Evolutionary conservation across 2,329 filamentous ascomycete species (phyloP).

Genomic region (Epichloe coenophiala): DNA sequence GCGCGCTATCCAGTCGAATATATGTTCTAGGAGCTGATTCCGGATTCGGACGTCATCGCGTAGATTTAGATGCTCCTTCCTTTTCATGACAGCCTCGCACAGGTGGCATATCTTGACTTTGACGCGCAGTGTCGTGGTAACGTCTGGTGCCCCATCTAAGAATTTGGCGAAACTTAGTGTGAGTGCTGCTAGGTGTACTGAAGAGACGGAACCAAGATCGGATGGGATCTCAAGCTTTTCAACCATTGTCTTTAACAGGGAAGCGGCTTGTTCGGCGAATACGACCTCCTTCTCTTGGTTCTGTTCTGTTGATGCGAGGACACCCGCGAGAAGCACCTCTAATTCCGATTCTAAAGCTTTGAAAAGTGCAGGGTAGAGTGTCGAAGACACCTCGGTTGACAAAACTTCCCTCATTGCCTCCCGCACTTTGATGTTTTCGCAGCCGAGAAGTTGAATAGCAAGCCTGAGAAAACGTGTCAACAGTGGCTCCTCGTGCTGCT

Average conservation of each 20-base stretch:
- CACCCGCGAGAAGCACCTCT: conserved; percentile 46
- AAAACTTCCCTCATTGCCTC: conserved; percentile 55
- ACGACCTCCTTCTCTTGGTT: conserved; percentile 47
- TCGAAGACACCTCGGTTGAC: conserved; percentile 49
- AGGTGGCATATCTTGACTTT: conserved; percentile 59
- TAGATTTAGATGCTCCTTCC: conserved; percentile 55
- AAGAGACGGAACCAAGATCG: conserved; percentile 47
- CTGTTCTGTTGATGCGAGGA: conserved; percentile 35
- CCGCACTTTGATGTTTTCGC: conserved; percentile 48
- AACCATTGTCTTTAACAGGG: conserved; percentile 48
- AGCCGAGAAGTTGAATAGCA: conserved; percentile 52
- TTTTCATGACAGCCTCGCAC: conserved; percentile 49
- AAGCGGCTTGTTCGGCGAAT: conserved; percentile 55
- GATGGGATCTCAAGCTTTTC: conserved; percentile 50
- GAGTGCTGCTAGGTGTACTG: conserved; percentile 49
- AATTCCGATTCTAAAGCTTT: conserved; percentile 52
- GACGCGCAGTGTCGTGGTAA: conserved; percentile 41
- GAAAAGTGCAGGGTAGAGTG: conserved; percentile 49
- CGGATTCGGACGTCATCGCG: conserved; percentile 55
- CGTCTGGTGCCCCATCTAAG: conserved; percentile 44
- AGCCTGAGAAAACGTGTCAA: conserved; percentile 47
- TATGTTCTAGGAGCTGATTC: conserved; percentile 54
- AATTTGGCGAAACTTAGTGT: conserved; percentile 56
- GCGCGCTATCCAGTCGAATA: conserved; percentile 55
- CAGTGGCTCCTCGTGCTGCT: conserved; percentile 46